phyloP scores from a whole-genome alignment of 2,329 filamentous ascomycete species.

The Pleurostoma richardsiae region DNA sequence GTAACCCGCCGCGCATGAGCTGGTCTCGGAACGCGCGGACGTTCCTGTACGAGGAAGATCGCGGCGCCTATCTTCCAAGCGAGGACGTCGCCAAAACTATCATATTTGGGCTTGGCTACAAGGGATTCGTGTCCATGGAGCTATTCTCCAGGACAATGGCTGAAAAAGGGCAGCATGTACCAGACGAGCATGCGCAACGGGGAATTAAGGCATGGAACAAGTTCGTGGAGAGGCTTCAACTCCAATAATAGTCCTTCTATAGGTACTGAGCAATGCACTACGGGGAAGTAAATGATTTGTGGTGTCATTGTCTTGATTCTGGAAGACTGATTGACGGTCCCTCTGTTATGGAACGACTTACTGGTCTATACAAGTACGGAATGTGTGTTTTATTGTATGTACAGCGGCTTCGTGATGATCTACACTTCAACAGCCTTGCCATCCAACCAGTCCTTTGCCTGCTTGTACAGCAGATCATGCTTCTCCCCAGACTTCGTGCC shows the following conservation, averaged over 20 bases:
- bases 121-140: conserved; percentile 56
- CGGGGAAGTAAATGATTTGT: too few relatives aligned
- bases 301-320: too few relatives aligned
- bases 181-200: conserved; percentile 44
- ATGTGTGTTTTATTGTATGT: too few relatives aligned
- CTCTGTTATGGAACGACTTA: too few relatives aligned
- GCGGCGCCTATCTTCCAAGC: conserved; percentile 55
- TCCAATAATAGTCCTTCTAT: too few relatives aligned
- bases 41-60: conserved; percentile 50
- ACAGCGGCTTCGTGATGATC: too few relatives aligned
- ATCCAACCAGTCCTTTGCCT: conserved; percentile 11
- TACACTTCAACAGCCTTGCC: too few relatives aligned
- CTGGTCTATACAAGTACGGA: too few relatives aligned
- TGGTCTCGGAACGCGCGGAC: conserved; percentile 59
- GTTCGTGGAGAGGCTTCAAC: background rate
- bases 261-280: too few relatives aligned
- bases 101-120: conserved; percentile 48
- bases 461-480: conserved; percentile 36
- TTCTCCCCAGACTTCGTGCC: conserved; percentile 6
- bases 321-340: too few relatives aligned
- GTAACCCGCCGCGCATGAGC: conserved; percentile 54
- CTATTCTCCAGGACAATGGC: conserved; percentile 50
- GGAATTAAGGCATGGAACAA: conserved; percentile 46
- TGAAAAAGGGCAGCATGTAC: conserved; percentile 35
- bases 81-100: conserved; percentile 46